phyloP scores from a whole-genome alignment of 2,329 filamentous ascomycete species.

The Chrysoporthe cubensis region DNA sequence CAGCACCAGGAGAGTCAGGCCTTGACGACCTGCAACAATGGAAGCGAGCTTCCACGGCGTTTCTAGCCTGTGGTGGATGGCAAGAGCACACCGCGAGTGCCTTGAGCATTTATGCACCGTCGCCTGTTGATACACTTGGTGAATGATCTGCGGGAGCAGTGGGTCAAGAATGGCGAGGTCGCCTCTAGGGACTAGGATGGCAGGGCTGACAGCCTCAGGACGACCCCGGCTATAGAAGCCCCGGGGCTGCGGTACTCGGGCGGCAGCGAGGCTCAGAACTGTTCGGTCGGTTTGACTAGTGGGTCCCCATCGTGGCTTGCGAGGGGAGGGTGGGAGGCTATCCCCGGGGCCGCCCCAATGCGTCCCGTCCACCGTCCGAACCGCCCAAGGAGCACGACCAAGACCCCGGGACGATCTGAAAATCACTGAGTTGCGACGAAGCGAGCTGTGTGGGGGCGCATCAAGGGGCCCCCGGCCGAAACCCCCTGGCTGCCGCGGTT shows the following conservation, averaged over 20 bases:
- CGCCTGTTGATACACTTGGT: constrained; percentile 22
- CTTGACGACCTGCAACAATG: constrained; percentile 14
- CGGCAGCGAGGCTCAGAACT: too few species aligned
- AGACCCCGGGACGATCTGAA: too few species aligned
- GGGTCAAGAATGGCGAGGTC: not conserved
- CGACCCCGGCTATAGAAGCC: not conserved
- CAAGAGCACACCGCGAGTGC: not conserved
- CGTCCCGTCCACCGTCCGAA: too few species aligned
- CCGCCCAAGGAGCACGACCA: too few species aligned
- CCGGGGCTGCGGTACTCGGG: too few species aligned
- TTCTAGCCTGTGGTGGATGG: constrained; percentile 5
- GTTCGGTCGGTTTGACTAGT: too few species aligned
- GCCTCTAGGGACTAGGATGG: not conserved
- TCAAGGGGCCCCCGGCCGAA: constrained; percentile 6
- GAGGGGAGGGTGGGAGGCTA: not conserved
- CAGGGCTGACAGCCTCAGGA: not conserved
- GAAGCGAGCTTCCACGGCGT: constrained; percentile 8
- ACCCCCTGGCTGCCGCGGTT: constrained; percentile 16
- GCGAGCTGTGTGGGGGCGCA: not conserved
- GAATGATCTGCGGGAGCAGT: constrained; percentile 23
- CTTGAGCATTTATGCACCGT: not conserved
- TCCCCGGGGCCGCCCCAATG: too few species aligned
- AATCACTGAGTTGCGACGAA: not conserved
- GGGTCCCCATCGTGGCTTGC: too few species aligned
- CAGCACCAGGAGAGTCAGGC: constrained; percentile 15